Evolutionary conservation across 768 basidiomycete species (phyloP).

Genomic region (Boletus rubescentipes): DNA sequence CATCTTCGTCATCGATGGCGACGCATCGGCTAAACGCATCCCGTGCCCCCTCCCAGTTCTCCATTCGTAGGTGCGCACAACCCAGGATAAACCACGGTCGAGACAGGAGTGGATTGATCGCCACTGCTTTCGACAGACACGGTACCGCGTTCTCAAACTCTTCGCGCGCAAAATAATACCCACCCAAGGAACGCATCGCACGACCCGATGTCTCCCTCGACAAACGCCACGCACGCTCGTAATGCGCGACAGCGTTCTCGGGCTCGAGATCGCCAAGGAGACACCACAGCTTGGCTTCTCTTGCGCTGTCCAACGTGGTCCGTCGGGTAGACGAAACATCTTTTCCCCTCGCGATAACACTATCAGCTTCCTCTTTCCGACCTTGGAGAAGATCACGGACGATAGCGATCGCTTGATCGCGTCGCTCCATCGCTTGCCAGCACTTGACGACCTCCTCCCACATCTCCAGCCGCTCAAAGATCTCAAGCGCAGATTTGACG

Average conservation of each 20-base stretch:
- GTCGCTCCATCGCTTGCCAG: conserved; percentile 76
- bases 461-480: conserved; percentile 94
- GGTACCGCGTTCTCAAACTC: conserved; percentile 62
- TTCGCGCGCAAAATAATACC: conserved; percentile 68
- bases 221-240: conserved; percentile 80
- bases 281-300: conserved; percentile 94
- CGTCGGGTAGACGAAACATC: conserved; percentile 42
- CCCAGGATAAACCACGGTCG: conserved; percentile 98
- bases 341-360: conserved; percentile 62
- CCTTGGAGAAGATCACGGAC: conserved; percentile 87
- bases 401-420: conserved; percentile 74
- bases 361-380: conserved; percentile 77
- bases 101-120: conserved; percentile 85
- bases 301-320: conserved; percentile 53
- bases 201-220: conserved; percentile 81
- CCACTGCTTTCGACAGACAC: conserved; percentile 72
- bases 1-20: conserved; percentile 91
- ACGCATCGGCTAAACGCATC: conserved; percentile 87
- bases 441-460: conserved; percentile 97
- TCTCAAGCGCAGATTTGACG: conserved; percentile 85
- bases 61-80: conserved; percentile 78
- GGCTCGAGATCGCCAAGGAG: conserved; percentile 90
- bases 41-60: conserved; percentile 82
- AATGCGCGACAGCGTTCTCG: conserved; percentile 66
- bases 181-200: conserved; percentile 90